These are phyloP conservation scores for Fusarium napiforme DNA, from an alignment of 2,329 filamentous ascomycete genomes.

Conservation along the genomic window DNA sequence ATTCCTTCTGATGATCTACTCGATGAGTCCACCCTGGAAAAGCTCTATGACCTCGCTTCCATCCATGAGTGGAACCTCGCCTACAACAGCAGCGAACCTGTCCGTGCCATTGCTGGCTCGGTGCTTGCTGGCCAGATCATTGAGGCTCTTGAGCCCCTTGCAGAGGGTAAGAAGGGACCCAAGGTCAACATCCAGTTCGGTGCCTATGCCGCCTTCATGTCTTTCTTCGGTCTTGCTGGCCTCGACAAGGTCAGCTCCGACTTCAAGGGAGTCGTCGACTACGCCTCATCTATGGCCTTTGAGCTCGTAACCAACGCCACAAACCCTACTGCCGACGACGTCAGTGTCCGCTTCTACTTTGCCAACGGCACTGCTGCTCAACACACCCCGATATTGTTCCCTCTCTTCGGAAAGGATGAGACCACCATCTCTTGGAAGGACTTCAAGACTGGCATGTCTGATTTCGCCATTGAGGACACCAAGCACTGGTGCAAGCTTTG, in stretches of 20 bases:
- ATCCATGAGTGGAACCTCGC: constrained; percentile 84
- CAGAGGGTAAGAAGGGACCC: constrained; percentile 52
- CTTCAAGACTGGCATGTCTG: constrained; percentile 71
- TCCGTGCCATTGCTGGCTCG: constrained; percentile 67
- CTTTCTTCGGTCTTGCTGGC: constrained; percentile 70
- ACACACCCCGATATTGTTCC: constrained; percentile 64
- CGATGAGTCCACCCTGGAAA: constrained; percentile 66
- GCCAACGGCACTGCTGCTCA: constrained; percentile 66
- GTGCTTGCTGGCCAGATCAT: constrained; percentile 68
- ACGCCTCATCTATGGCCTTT: constrained; percentile 83
- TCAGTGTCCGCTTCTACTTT: constrained; percentile 71
- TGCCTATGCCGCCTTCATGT: constrained; percentile 70
- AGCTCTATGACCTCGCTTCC: constrained; percentile 80
- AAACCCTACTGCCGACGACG: constrained; percentile 57
- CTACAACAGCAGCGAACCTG: constrained; percentile 78
- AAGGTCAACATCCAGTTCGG: constrained; percentile 67
- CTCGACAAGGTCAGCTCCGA: constrained; percentile 63
- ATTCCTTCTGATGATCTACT: constrained; percentile 71
- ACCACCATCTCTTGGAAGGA: constrained; percentile 72
- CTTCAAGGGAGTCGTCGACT: constrained; percentile 84
- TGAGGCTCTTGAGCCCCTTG: constrained; percentile 63
- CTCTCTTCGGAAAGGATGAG: constrained; percentile 68
- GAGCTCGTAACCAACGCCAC: constrained; percentile 72
- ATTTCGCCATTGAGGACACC: constrained; percentile 74
- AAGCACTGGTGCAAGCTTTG: constrained; percentile 79